Base-by-base conservation (phyloP, 1,284 basidiomycete species). In the Papiliotrema terrestris region DNA sequence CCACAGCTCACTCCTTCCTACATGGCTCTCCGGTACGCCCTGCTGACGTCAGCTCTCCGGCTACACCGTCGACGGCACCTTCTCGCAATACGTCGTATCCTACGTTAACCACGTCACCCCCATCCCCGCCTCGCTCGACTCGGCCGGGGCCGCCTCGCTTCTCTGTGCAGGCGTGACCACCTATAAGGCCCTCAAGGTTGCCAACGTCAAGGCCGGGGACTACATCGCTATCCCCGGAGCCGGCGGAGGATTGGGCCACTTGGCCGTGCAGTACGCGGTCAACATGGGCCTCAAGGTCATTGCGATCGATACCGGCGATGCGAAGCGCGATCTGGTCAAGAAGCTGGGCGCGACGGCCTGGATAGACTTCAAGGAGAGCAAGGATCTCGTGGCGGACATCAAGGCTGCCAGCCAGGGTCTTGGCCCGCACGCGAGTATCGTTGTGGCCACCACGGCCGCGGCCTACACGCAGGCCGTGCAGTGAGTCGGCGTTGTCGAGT, bases 181-280 rank as follows among this genome's bases (percentile, higher is more conserved):
- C 49, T 93, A 91, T 75, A 87, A 88, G 65, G 91, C 89, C 0
- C 79, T 94, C 69, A 91, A 90, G 74, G 82, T 88, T 73, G 83
- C 84, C 54, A 76, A 82, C 51, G 81, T 83, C n/a, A 79, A 77
- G 29, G 82, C 85, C n/a, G 88, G 89, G 50, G 84, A 94, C 60
- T 91, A 85, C 84, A 80, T 92, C 60, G 86, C 85, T 49, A 81
- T 94, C 60, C 86, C 73, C 51, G 74, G 74, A 60, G 69, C 71
- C 35, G 73, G 72, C 59, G 80, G 80, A 63, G 80, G 80, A 60
- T 58, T 72, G 45, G 79, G 79, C 26, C 69, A 66, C 57, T 51
- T 77, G 78, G 88, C 88, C 36, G 74, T 89, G 48, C 87, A 90
- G 74, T 90, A 90, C 65, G 89, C 88, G 17, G 81, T 80, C 53